Evolutionary conservation across 1,284 basidiomycete species (phyloP).

Genomic region (Leccinum variabile): DNA sequence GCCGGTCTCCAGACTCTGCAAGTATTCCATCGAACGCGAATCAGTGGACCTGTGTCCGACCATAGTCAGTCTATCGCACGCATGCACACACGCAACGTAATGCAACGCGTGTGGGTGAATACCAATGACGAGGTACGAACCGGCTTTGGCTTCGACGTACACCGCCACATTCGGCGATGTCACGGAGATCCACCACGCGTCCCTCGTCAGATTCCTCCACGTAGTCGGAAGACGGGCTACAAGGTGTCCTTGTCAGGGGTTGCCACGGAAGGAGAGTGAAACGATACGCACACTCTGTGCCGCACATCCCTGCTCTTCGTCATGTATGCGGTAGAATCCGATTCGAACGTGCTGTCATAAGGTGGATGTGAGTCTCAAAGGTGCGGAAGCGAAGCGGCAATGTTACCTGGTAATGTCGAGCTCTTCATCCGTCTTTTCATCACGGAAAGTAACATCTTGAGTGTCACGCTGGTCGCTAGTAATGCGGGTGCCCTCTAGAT

Average conservation of each 20-base stretch:
- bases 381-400: background rate
- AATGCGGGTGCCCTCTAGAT: background rate
- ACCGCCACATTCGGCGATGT: constrained; percentile 5
- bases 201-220: constrained; percentile 5
- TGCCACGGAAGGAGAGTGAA: background rate
- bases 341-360: background rate
- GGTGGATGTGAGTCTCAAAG: background rate
- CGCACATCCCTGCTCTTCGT: background rate
- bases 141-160: constrained; percentile 11
- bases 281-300: background rate
- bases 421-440: background rate
- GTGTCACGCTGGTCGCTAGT: background rate
- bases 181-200: constrained; percentile 3
- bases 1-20: background rate
- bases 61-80: background rate
- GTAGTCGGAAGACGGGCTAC: constrained; percentile 13
- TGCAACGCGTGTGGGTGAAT: background rate
- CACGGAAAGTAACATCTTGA: background rate
- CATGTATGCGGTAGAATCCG: background rate
- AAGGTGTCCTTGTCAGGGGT: background rate
- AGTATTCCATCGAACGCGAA: background rate
- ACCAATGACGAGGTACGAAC: constrained; percentile 9
- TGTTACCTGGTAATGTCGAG: background rate
- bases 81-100: background rate
- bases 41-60: constrained; percentile 7